Evolutionary conservation across 129 eudicot species (phyloP), one percentile per base, ranked within the genome.

Genomic region (Smallanthus sonchifolius): DNA sequence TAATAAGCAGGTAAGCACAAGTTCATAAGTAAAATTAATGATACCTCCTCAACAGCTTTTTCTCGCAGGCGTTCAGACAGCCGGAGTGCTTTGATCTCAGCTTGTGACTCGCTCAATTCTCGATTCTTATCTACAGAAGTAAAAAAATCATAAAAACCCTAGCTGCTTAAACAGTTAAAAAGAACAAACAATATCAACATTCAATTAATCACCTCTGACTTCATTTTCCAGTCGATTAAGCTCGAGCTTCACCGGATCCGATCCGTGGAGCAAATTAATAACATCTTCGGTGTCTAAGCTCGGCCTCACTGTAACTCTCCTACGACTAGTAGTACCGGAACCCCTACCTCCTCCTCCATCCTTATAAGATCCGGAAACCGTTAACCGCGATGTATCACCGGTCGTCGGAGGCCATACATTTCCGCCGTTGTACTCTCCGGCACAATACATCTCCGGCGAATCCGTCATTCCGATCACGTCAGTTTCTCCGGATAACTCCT

Each of bases 201-300:
- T 24, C 51, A 47, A 56, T 61, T 28, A 61, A 77, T 51, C 70
- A 94, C 98, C 98, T 88, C 96, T 83, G 73, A 94, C 96, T 88
- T 90, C 98, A 82, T 90, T 94, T 74, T 94, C 98, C 65, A 94
- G 78, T 3, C 98, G 93, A 82, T 90, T 94, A 19, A 94, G 97
- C 89, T 94, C 98, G 40, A 94, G 42, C 84, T 83, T 90, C 72
- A 94, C 97, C 87, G 98, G 98, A 94, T 94, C 98, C 83, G 98
- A 94, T 4, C 98, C 98, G 74, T 94, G 98, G 49, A 94, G 88
- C 68, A 90, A 57, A 73, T 80, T 85, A 1, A 93, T 70, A 73
- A 93, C 82, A 74, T 93, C 98, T 52, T 90, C 98, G 4, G 91
- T 83, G 45, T 93, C 97, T 68, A 93, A 52, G 17, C 98, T 90